These are phyloP conservation scores for Malus asiatica DNA, from an alignment of 306 rosid genomes.

Conservation along the genomic window DNA sequence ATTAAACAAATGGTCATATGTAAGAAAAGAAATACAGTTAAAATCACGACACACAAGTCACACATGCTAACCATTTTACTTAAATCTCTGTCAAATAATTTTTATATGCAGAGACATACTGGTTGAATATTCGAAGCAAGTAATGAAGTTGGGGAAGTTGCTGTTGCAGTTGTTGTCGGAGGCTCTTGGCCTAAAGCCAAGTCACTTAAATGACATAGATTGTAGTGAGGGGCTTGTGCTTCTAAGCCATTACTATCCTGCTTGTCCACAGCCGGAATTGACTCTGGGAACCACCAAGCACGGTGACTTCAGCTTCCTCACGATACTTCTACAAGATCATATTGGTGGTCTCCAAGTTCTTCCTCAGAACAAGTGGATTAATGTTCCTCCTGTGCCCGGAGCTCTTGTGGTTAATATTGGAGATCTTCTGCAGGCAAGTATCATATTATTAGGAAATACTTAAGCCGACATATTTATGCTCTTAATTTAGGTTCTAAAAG, in stretches of 20 bases:
- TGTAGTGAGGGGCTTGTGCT: slow-evolving; percentile 11
- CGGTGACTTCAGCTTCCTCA: slow-evolving; percentile 30
- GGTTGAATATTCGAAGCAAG: neutral
- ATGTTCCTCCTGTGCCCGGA: neutral
- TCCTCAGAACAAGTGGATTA: slow-evolving; percentile 6
- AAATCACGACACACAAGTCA: neutral
- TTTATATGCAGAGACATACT: neutral
- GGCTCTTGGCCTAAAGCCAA: slow-evolving; percentile 6
- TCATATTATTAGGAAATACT: neutral
- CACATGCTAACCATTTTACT: no score
- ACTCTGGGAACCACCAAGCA: slow-evolving; percentile 19
- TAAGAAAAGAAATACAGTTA: neutral
- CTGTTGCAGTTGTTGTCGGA: slow-evolving; percentile 14
- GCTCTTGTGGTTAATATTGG: slow-evolving; percentile 6
- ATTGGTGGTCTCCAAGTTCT: slow-evolving; percentile 47
- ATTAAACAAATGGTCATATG: neutral
- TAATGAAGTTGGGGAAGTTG: slow-evolving; percentile 28
- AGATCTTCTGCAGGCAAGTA: slow-evolving; percentile 21
- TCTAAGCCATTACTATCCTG: slow-evolving; percentile 14
- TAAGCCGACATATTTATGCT: no score
- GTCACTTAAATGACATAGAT: slow-evolving; percentile 4
- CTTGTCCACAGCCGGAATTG: slow-evolving; percentile 22
- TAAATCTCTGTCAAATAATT: neutral
- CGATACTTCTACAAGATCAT: slow-evolving; percentile 44
- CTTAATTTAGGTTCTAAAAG: no score